These are phyloP conservation scores for Xylariaceae sp. DNA, from an alignment of 2,329 filamentous ascomycete species.

Conservation along the genomic window DNA sequence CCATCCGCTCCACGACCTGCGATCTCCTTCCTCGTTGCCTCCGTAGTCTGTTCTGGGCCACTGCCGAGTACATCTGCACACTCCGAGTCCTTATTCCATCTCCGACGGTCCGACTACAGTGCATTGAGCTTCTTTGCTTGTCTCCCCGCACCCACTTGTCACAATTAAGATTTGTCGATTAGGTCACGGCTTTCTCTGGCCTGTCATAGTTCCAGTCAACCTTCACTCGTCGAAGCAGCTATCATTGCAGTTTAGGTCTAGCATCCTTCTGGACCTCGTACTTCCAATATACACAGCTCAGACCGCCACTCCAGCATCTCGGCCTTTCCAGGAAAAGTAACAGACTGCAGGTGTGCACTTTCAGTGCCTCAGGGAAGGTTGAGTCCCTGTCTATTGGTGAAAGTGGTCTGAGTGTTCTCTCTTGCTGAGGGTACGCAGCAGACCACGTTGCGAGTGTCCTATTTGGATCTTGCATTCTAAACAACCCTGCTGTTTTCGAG, in stretches of 20 bases:
- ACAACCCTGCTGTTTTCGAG: conserved; percentile 7
- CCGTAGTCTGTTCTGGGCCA: conserved; percentile 5
- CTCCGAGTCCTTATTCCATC: conserved; percentile 6
- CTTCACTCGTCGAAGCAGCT: no score
- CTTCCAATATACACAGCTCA: no score
- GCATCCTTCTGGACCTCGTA: no score
- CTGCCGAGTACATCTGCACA: conserved; percentile 4
- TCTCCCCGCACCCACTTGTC: conserved; percentile 26
- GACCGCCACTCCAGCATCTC: no score
- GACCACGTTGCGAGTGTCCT: conserved; percentile 16
- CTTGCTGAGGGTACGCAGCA: conserved; percentile 21
- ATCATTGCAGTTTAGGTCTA: no score
- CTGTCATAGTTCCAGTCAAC: no score
- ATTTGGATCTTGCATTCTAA: conserved; percentile 15
- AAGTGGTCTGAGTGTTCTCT: conserved; percentile 23
- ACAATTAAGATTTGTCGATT: conserved; percentile 24
- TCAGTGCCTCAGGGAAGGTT: conserved; percentile 24
- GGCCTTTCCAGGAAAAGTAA: conserved; percentile 4
- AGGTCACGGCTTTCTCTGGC: conserved; percentile 5
- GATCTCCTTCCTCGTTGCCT: no score
- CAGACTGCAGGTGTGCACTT: conserved; percentile 14
- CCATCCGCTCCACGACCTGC: neutral
- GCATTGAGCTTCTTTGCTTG: conserved; percentile 18
- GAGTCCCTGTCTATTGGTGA: conserved; percentile 25
- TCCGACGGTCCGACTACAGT: conserved; percentile 14